These are phyloP conservation scores for Alternaria conjuncta DNA, from an alignment of 2,329 filamentous ascomycete species.

Conservation along the genomic window DNA sequence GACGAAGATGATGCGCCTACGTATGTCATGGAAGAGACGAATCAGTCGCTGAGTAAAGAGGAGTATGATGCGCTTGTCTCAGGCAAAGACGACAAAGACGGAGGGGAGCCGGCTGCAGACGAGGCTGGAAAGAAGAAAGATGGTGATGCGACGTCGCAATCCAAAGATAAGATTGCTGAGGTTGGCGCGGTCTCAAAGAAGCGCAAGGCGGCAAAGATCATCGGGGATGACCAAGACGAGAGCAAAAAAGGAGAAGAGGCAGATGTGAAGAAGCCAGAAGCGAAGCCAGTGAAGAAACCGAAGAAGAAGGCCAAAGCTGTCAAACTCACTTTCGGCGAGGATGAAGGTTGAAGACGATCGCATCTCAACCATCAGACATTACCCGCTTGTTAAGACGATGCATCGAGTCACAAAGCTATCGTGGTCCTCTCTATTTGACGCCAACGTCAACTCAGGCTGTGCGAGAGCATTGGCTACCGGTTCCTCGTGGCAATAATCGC, in stretches of 20 bases:
- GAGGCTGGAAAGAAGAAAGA: constrained; percentile 7
- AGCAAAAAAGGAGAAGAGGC: constrained; percentile 15
- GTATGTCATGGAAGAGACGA: constrained; percentile 75
- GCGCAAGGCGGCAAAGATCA: constrained; percentile 46
- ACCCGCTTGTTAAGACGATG: neutral
- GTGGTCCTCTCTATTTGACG: neutral
- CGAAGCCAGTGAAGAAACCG: constrained; percentile 36
- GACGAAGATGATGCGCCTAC: constrained; percentile 80
- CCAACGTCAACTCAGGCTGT: neutral
- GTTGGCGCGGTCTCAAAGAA: constrained; percentile 45
- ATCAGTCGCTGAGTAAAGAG: constrained; percentile 64
- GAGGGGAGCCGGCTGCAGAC: constrained; percentile 11
- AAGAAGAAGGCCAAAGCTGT: constrained; percentile 47
- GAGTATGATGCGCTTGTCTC: constrained; percentile 56
- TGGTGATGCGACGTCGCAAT: constrained; percentile 12
- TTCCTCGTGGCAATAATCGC: neutral
- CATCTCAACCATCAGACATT: neutral
- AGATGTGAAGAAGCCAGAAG: constrained; percentile 12
- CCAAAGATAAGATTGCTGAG: constrained; percentile 42
- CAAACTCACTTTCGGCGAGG: constrained; percentile 48
- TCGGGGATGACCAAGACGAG: constrained; percentile 38
- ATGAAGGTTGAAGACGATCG: constrained; percentile 27
- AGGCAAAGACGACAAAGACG: constrained; percentile 30
- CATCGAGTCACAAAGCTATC: neutral
- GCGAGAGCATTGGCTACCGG: neutral